These are phyloP conservation scores for Mucor piriformis DNA, from an alignment of 371 early-diverging fungal genomes.

Conservation along the genomic window DNA sequence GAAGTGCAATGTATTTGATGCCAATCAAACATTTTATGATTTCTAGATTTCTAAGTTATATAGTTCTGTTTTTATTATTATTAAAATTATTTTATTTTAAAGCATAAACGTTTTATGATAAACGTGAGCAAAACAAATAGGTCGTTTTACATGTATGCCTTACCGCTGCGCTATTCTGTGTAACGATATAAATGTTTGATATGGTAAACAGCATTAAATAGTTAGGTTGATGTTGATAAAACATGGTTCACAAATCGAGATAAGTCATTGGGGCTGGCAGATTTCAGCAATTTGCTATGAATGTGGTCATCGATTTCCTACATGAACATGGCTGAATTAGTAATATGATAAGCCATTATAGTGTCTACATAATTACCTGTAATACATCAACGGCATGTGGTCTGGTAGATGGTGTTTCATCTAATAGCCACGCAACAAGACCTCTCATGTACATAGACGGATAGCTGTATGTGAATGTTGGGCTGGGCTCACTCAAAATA, in stretches of 20 bases:
- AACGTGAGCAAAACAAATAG: no score
- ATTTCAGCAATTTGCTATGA: conserved; percentile 24
- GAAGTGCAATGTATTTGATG: no score
- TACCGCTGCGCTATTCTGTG: no score
- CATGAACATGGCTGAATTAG: neutral
- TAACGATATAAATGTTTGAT: no score
- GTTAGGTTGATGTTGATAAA: neutral
- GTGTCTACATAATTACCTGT: conserved; percentile 20
- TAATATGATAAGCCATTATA: neutral
- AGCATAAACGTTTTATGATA: no score
- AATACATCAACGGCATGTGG: conserved; percentile 48
- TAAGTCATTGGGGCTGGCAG: conserved; percentile 20
- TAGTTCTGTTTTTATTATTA: no score
- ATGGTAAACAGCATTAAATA: no score
- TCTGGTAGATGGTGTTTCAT: conserved; percentile 45
- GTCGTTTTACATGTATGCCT: no score
- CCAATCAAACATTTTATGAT: no score
- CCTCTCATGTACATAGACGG: conserved; percentile 59
- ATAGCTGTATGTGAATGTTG: conserved; percentile 53
- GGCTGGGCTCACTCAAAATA: conserved; percentile 48
- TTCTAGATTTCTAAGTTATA: no score
- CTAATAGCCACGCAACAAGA: conserved; percentile 53
- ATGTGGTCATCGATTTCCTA: conserved; percentile 35
- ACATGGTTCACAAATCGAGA: conserved; percentile 31
- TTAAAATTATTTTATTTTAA: no score